Conservation (phyloP, 2,329 filamentous ascomycete species). For the Fusarium verticillioides region DNA sequence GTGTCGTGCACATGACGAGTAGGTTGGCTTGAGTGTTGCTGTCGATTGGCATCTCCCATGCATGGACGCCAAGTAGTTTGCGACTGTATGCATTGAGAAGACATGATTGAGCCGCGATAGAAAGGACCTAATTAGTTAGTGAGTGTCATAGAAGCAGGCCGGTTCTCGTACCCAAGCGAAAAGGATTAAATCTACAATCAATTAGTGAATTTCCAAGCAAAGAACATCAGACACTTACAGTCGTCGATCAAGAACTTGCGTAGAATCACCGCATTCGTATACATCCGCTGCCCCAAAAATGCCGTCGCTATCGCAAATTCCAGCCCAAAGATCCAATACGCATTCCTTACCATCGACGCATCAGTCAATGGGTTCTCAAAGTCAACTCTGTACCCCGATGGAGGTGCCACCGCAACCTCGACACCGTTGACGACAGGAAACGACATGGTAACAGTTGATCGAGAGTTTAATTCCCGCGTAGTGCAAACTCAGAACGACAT, state of each 20-base stretch:
- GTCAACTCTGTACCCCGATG: neutral
- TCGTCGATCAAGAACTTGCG: conserved; percentile 12
- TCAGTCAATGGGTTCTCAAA: neutral
- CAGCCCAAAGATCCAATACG: conserved; percentile 10
- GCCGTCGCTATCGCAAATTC: conserved; percentile 12
- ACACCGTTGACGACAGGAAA: conserved; percentile 10
- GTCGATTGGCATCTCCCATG: conserved; percentile 18
- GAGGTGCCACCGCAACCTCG: conserved; percentile 9
- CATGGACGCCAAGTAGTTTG: conserved; percentile 7
- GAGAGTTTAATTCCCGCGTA: neutral
- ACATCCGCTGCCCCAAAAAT: conserved; percentile 15
- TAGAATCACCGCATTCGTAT: conserved; percentile 10
- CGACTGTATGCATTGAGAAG: conserved; percentile 8
- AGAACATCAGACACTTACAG: neutral
- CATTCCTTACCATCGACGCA: conserved; percentile 11
- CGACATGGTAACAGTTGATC: neutral
- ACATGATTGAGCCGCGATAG: conserved; percentile 17
- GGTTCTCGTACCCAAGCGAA: neutral
- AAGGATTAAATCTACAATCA: neutral
- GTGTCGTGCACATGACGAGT: conserved; percentile 10
- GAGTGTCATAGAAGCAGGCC: fast-evolving
- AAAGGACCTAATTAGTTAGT: neutral
- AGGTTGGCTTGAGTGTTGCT: neutral
- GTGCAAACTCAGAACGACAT: neutral
- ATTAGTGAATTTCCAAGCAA: fast-evolving